Evolutionary conservation across 2,329 filamentous ascomycete species (phyloP).

Genomic region (Atkinsonella hypoxylon): DNA sequence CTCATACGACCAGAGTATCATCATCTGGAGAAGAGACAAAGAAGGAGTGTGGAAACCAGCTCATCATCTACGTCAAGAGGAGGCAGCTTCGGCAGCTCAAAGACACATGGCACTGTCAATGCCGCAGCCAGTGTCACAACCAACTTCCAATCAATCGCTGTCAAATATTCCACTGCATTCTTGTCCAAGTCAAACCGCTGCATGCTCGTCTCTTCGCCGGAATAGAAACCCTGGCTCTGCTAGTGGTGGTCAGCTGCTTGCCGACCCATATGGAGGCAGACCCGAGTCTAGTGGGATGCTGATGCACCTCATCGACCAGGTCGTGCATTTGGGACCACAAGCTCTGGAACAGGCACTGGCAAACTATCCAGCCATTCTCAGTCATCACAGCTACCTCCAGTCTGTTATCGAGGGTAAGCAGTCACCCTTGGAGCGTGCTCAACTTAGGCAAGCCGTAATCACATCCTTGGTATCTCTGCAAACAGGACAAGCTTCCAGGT

Average conservation of each 20-base stretch:
- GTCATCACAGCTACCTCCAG: conserved; percentile 36
- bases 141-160: background rate
- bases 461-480: conserved; percentile 33
- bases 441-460: conserved; percentile 38
- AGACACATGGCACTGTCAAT: conserved; percentile 12
- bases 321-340: conserved; percentile 36
- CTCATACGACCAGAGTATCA: conserved; percentile 90
- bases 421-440: conserved; percentile 33
- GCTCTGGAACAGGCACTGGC: conserved; percentile 34
- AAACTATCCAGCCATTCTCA: conserved; percentile 36
- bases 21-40: conserved; percentile 82
- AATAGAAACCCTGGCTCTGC: background rate
- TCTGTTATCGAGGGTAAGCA: conserved; percentile 38
- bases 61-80: conserved; percentile 64
- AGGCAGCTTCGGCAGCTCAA: conserved; percentile 44
- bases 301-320: conserved; percentile 38
- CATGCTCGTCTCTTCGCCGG: background rate
- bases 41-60: conserved; percentile 75
- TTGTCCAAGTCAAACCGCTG: background rate
- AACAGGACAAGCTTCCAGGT: conserved; percentile 26
- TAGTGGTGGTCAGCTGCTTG: background rate
- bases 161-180: background rate
- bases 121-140: background rate
- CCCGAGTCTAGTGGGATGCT: conserved; percentile 26
- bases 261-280: conserved; percentile 3